These are phyloP conservation scores for Populus deltoides DNA, from an alignment of 345 rosid genomes.

Conservation along the genomic window DNA sequence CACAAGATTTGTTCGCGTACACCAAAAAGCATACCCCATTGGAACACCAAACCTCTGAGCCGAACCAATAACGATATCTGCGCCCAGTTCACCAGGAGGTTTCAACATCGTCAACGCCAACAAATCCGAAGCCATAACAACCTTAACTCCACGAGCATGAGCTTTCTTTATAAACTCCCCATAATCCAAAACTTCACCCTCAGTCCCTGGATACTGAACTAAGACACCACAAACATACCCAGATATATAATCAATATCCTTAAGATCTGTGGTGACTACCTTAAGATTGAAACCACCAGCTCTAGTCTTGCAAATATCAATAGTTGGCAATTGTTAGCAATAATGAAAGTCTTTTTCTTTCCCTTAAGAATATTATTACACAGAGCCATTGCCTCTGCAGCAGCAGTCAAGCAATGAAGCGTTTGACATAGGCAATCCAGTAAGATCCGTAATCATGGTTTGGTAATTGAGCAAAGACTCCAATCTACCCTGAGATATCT, in stretches of 20 bases:
- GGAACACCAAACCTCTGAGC: conserved; percentile 99
- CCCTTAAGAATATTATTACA: conserved; percentile 86
- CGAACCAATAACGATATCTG: conserved; percentile 92
- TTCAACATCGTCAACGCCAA: conserved; percentile 90
- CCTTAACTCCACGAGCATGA: conserved; percentile 91
- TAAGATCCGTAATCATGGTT: conserved; percentile 82
- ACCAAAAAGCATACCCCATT: conserved; percentile 46
- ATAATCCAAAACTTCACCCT: conserved; percentile 87
- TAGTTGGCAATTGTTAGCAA: conserved; percentile 85
- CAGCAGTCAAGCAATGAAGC: conserved; percentile 88
- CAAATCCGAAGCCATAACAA: conserved; percentile 92
- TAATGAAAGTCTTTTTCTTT: conserved; percentile 87
- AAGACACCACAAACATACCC: conserved; percentile 95
- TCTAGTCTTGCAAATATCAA: conserved; percentile 87
- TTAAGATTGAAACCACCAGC: conserved; percentile 85
- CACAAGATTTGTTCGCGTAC: not conserved
- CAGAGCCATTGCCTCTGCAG: conserved; percentile 99
- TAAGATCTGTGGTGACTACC: conserved; percentile 66
- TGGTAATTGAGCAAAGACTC: conserved; percentile 90
- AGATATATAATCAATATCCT: conserved; percentile 67
- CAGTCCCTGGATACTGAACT: conserved; percentile 97
- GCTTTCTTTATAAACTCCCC: conserved; percentile 82
- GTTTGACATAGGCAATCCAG: conserved; percentile 91
- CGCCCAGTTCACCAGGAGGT: conserved; percentile 95
- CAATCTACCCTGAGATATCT: conserved; percentile 90